Percentiles rank a stretch among this genome's conserved stretches.
Conservation (phyloP, 768 basidiomycete genomes). For the Auricularia sp. region DNA sequence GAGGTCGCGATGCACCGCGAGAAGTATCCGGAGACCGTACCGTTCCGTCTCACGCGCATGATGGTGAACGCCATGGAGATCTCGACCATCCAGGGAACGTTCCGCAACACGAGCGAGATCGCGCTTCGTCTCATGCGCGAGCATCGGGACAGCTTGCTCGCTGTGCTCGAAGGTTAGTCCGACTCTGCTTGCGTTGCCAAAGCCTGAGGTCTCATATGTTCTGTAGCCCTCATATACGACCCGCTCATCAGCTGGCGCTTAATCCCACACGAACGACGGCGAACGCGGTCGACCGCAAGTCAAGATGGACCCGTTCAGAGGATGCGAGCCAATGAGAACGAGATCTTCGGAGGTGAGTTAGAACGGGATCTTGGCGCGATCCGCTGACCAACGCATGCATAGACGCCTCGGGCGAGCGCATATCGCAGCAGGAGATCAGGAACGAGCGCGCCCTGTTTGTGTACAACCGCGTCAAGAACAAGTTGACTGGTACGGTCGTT, state of each 20-base stretch:
- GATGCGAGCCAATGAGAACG: slow-evolving; percentile 27
- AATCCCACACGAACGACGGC: slow-evolving; percentile 19
- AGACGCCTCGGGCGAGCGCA: slow-evolving; percentile 16
- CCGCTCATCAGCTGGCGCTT: slow-evolving; percentile 37
- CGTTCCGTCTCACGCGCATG: slow-evolving; percentile 42
- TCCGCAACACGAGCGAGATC: slow-evolving; percentile 32
- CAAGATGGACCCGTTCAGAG: slow-evolving; percentile 18
- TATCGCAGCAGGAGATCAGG: slow-evolving; percentile 26
- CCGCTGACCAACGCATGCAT: neutral
- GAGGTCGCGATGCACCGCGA: slow-evolving; percentile 32
- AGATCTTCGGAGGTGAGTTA: slow-evolving; percentile 27
- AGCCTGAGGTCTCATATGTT: neutral
- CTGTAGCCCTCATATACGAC: slow-evolving; percentile 33
- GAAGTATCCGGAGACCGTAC: slow-evolving; percentile 40
- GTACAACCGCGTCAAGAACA: slow-evolving; percentile 35
- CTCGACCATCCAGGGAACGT: slow-evolving; percentile 37
- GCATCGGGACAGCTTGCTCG: slow-evolving; percentile 38
- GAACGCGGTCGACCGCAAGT: slow-evolving; percentile 1
- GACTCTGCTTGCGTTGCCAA: neutral
- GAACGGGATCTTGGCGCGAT: neutral
- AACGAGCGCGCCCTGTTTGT: slow-evolving; percentile 35
- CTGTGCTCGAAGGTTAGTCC: slow-evolving; percentile 29
- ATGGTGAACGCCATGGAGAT: slow-evolving; percentile 42
- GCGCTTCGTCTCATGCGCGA: slow-evolving; percentile 37
- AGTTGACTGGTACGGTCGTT: slow-evolving; percentile 27